These are phyloP conservation scores for Neonectria faginata DNA, from an alignment of 2,329 filamentous ascomycete genomes.

Conservation along the genomic window DNA sequence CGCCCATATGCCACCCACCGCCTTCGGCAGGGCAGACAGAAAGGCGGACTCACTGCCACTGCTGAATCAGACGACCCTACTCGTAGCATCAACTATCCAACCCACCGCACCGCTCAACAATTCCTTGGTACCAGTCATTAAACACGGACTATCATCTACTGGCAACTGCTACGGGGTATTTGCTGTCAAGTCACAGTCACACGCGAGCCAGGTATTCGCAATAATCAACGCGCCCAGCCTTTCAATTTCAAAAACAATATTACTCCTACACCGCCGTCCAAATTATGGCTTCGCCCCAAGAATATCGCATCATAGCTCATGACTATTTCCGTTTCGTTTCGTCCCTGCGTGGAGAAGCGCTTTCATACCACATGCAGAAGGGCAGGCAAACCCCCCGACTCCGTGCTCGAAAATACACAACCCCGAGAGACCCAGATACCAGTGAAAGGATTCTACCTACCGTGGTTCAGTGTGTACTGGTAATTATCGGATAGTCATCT, in stretches of 20 bases:
- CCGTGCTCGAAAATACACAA: slow-evolving; percentile 65
- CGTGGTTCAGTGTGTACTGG: slow-evolving; percentile 49
- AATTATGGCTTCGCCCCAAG: slow-evolving; percentile 9
- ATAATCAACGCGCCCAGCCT: slow-evolving; percentile 34
- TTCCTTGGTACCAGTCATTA: background rate
- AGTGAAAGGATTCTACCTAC: slow-evolving; percentile 61
- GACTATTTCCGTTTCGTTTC: slow-evolving; percentile 47
- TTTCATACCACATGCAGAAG: slow-evolving; percentile 64
- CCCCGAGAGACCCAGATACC: slow-evolving; percentile 55
- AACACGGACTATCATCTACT: background rate
- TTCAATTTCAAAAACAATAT: slow-evolving; percentile 31
- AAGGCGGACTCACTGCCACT: slow-evolving; percentile 4
- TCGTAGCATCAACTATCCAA: too few species aligned
- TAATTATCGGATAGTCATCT: slow-evolving; percentile 88
- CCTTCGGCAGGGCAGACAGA: slow-evolving; percentile 5
- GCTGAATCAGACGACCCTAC: slow-evolving; percentile 13
- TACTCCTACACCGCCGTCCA: slow-evolving; percentile 28
- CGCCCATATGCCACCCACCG: slow-evolving; percentile 27
- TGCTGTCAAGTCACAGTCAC: background rate
- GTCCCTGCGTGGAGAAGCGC: slow-evolving; percentile 58
- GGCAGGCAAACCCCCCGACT: slow-evolving; percentile 60
- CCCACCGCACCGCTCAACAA: background rate
- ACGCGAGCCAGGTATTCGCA: background rate
- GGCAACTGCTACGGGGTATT: background rate
- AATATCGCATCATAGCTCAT: slow-evolving; percentile 43